These are phyloP conservation scores for Suaeda aralocaspica DNA, from an alignment of 148 eudicot species.

Conservation along the genomic window DNA sequence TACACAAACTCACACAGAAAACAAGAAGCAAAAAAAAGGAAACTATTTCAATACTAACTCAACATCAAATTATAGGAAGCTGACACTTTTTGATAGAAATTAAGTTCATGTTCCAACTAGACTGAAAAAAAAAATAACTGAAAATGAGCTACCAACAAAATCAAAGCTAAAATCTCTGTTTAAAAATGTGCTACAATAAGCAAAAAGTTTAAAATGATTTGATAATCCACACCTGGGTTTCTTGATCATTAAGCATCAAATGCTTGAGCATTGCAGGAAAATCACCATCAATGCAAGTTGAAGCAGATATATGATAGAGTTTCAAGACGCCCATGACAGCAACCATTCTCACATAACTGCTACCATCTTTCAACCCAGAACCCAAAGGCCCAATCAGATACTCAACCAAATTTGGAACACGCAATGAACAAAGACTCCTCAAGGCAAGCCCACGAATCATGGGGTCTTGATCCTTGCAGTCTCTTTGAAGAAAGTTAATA, in stretches of 20 bases:
- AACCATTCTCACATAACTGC: conserved; percentile 81
- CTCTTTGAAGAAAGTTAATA: conserved; percentile 90
- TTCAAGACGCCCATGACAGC: conserved; percentile 86
- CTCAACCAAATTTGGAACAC: conserved; percentile 93
- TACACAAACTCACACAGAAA: neutral
- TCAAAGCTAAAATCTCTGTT: neutral
- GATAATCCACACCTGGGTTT: conserved; percentile 59
- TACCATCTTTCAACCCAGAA: conserved; percentile 85
- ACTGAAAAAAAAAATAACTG: neutral
- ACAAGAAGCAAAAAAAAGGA: neutral
- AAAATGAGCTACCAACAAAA: neutral
- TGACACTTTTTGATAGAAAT: neutral
- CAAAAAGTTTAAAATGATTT: neutral
- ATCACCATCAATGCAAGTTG: conserved; percentile 87
- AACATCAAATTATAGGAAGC: neutral
- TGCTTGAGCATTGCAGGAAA: conserved; percentile 75
- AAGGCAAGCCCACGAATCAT: conserved; percentile 97
- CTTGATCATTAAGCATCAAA: conserved; percentile 87
- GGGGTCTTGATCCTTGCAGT: conserved; percentile 95
- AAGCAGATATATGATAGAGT: conserved; percentile 84
- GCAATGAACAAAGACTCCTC: conserved; percentile 86
- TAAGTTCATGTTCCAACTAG: neutral
- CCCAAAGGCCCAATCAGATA: conserved; percentile 88
- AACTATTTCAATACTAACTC: too few species aligned
- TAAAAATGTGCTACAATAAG: neutral